Conservation (phyloP, 2,329 filamentous ascomycete genomes). For the Zalaria sp. region DNA sequence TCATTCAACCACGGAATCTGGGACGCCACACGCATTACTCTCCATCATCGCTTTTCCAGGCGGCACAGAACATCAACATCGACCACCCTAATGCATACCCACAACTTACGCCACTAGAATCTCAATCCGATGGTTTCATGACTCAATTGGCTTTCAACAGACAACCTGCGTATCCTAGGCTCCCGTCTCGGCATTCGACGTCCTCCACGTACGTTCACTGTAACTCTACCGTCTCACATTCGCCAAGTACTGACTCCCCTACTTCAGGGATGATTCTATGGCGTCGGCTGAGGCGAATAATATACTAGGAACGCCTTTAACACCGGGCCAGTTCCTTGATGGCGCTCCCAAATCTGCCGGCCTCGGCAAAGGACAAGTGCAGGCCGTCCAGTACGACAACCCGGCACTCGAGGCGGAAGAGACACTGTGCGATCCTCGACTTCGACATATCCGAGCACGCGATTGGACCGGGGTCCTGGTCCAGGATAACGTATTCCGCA, state of each 20-base stretch:
- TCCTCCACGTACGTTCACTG: background rate
- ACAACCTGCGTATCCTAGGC: no score
- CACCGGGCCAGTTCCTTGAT: background rate
- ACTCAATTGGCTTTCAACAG: background rate
- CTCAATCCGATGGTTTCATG: background rate
- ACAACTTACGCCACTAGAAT: background rate
- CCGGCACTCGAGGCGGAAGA: background rate
- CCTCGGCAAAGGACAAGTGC: background rate
- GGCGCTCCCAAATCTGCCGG: background rate
- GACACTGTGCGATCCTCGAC: background rate
- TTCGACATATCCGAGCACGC: background rate
- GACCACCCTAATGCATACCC: background rate
- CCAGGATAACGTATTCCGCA: constrained; percentile 6
- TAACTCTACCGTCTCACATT: background rate
- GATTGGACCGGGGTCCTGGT: constrained; percentile 9
- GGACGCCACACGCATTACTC: background rate
- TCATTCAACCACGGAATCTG: background rate
- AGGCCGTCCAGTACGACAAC: background rate
- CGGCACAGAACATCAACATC: background rate
- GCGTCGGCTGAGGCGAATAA: background rate
- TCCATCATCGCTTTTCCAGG: background rate
- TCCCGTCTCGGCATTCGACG: background rate
- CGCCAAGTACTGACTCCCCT: background rate
- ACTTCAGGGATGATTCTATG: background rate
- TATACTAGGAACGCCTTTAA: background rate